phyloP scores from a whole-genome alignment of 192 early-diverging fungal genomes.

The Backusella psychrophila region DNA sequence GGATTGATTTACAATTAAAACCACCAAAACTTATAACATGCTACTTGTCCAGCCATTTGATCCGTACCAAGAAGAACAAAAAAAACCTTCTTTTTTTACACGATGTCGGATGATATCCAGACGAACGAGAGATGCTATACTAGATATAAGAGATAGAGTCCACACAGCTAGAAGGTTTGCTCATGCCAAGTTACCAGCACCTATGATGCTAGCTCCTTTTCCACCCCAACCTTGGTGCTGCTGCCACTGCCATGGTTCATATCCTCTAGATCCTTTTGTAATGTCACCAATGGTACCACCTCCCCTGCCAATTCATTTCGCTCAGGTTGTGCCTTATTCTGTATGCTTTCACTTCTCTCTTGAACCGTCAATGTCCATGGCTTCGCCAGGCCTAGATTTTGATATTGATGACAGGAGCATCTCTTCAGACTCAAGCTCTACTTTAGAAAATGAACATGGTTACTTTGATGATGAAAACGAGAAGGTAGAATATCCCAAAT shows the following conservation, averaged over 20 bases:
- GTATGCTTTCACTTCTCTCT: background rate
- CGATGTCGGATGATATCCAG: background rate
- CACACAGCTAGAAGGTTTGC: background rate
- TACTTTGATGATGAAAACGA: background rate
- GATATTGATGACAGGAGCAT: background rate
- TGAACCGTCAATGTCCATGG: background rate
- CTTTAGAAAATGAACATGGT: background rate
- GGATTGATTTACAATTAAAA: background rate
- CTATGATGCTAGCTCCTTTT: background rate
- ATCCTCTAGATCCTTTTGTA: background rate
- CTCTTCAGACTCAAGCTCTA: background rate
- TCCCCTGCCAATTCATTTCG: background rate
- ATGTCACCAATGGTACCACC: background rate
- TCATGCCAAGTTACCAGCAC: background rate
- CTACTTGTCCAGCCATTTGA: background rate
- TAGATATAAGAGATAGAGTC: background rate
- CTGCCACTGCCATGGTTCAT: background rate
- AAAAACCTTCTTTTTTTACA: background rate
- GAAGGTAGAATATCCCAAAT: background rate
- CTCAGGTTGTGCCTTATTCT: background rate
- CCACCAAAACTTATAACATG: background rate
- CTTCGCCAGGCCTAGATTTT: background rate
- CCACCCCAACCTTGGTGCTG: background rate
- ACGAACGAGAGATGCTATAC: background rate
- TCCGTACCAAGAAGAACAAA: background rate